phyloP scores from a whole-genome alignment of 257 asterid species.

The Penstemon barbatus region DNA sequence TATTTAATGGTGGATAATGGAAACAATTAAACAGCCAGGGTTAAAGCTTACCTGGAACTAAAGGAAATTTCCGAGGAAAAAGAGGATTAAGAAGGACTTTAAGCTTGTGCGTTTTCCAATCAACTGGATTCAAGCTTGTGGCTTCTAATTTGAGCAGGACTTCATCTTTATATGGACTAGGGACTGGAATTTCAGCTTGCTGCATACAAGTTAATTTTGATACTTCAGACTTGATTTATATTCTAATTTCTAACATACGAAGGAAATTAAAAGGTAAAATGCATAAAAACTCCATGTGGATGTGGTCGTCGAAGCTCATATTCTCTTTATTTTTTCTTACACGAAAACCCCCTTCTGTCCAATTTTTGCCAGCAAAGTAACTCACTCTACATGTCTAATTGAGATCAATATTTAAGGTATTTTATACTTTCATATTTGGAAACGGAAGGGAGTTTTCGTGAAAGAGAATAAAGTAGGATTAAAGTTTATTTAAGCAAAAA shows the following conservation, averaged over 20 bases:
- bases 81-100: slow-evolving; percentile 72
- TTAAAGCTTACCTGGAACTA: slow-evolving; percentile 61
- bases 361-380: too few species aligned
- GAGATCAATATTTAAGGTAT: too few species aligned
- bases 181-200: slow-evolving; percentile 88
- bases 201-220: slow-evolving; percentile 24
- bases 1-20: too few species aligned
- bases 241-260: too few species aligned
- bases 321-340: background rate
- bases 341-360: too few species aligned
- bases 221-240: too few species aligned
- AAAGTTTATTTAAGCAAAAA: too few species aligned
- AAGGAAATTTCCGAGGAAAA: slow-evolving; percentile 74
- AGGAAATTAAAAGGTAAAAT: background rate
- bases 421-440: too few species aligned
- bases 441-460: too few species aligned
- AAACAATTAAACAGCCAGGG: background rate
- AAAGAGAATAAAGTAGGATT: too few species aligned
- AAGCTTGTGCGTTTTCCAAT: slow-evolving; percentile 65
- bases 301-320: too few species aligned
- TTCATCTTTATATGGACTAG: slow-evolving; percentile 71
- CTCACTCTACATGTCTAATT: too few species aligned
- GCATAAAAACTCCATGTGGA: background rate
- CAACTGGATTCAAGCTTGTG: slow-evolving; percentile 69
- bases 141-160: slow-evolving; percentile 85